Percentiles rank a stretch among this genome's conserved stretches.
phyloP scores from a whole-genome alignment of 208 protist genomes.

The Leptomonas pyrrhocoris region DNA sequence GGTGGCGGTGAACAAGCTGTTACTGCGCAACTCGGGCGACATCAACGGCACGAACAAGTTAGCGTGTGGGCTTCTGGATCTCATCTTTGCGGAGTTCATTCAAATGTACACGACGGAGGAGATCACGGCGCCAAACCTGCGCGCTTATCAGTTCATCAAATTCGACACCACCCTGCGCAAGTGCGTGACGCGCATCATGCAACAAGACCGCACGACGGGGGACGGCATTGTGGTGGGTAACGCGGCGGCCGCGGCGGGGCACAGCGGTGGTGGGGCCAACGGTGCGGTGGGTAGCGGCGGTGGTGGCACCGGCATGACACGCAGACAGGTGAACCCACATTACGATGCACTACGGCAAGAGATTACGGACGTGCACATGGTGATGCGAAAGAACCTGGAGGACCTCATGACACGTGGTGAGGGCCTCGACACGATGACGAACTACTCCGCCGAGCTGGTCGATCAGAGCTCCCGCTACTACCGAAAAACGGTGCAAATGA shows the following conservation, averaged over 20 bases:
- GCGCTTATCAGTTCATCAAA: slow-evolving; percentile 89
- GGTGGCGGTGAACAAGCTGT: slow-evolving; percentile 87
- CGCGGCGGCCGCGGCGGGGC: neutral
- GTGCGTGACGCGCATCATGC: slow-evolving; percentile 66
- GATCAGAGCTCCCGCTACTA: slow-evolving; percentile 87
- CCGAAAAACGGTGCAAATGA: slow-evolving; percentile 87
- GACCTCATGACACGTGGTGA: slow-evolving; percentile 91
- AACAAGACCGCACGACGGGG: slow-evolving; percentile 62
- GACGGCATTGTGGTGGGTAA: slow-evolving; percentile 50
- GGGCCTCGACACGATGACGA: slow-evolving; percentile 89
- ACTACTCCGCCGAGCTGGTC: slow-evolving; percentile 81
- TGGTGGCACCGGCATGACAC: slow-evolving; percentile 33
- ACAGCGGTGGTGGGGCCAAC: slow-evolving; percentile 15
- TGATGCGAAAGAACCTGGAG: slow-evolving; percentile 91
- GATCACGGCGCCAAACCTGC: slow-evolving; percentile 54
- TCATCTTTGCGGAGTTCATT: slow-evolving; percentile 81
- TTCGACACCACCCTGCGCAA: slow-evolving; percentile 86
- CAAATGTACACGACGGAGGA: slow-evolving; percentile 58
- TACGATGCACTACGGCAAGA: slow-evolving; percentile 84
- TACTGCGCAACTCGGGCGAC: slow-evolving; percentile 82
- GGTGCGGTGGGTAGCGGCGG: slow-evolving; percentile 26
- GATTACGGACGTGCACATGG: slow-evolving; percentile 89
- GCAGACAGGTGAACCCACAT: slow-evolving; percentile 72
- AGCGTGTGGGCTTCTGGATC: slow-evolving; percentile 82
- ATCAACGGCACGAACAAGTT: slow-evolving; percentile 75